Conservation (phyloP, 1,284 basidiomycete species). For the Heterobasidion occidentale region DNA sequence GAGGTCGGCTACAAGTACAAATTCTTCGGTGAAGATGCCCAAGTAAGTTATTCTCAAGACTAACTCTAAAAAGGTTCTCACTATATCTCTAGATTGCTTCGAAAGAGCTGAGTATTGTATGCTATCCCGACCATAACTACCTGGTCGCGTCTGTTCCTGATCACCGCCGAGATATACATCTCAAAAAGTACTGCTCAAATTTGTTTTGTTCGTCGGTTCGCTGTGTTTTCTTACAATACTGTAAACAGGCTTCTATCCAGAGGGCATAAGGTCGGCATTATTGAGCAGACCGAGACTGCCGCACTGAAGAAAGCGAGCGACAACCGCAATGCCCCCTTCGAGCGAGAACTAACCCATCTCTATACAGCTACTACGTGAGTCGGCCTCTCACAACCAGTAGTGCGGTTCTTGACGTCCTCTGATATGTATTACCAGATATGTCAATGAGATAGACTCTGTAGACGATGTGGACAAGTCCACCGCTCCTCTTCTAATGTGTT, state of each 20-base stretch:
- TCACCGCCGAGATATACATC: slow-evolving; percentile 77
- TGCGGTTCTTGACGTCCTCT: background rate
- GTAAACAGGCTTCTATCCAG: slow-evolving; percentile 66
- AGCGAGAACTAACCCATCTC: slow-evolving; percentile 71
- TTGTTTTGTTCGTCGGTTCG: slow-evolving; percentile 14
- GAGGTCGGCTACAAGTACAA: slow-evolving; percentile 88
- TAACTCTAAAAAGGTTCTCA: background rate
- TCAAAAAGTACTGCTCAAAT: slow-evolving; percentile 60
- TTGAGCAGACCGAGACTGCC: slow-evolving; percentile 91
- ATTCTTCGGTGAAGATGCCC: slow-evolving; percentile 88
- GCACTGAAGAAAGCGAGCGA: slow-evolving; percentile 90
- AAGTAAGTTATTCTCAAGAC: slow-evolving; percentile 30
- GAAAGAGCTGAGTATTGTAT: slow-evolving; percentile 77
- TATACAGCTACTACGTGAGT: slow-evolving; percentile 88
- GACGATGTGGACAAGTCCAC: slow-evolving; percentile 53
- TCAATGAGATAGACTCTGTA: slow-evolving; percentile 64
- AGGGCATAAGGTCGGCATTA: slow-evolving; percentile 87
- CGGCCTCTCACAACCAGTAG: background rate
- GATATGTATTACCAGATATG: slow-evolving; percentile 39
- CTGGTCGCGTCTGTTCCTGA: slow-evolving; percentile 78
- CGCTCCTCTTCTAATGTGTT: slow-evolving; percentile 58
- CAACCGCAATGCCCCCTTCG: slow-evolving; percentile 77
- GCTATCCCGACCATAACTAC: slow-evolving; percentile 76
- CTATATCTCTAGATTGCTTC: slow-evolving; percentile 56
- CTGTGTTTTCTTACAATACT: background rate